phyloP scores from a whole-genome alignment of 495 filamentous ascomycete species.

The Tetracladium marchalianum region DNA sequence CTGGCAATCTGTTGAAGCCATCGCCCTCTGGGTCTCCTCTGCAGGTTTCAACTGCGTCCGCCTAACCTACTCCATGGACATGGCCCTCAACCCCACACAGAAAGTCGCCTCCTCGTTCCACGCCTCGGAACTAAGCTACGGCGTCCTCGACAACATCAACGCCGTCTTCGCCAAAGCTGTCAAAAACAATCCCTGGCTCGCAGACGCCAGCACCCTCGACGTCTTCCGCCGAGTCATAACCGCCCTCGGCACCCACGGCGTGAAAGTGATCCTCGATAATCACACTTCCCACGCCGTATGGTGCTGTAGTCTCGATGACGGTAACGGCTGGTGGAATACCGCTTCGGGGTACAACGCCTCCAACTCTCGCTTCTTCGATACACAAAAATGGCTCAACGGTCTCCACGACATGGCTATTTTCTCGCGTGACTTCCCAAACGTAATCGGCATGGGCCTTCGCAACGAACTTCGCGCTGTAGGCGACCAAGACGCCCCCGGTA shows the following conservation, averaged over 20 bases:
- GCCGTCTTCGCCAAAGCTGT: constrained; percentile 25
- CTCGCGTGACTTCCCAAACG: constrained; percentile 26
- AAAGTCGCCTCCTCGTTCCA: constrained; percentile 30
- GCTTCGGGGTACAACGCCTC: constrained; percentile 31
- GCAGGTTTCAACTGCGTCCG: constrained; percentile 45
- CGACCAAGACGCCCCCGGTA: constrained; percentile 20
- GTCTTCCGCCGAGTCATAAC: constrained; percentile 32
- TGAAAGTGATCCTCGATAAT: constrained; percentile 42
- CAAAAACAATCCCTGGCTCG: constrained; percentile 31
- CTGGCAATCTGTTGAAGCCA: constrained; percentile 31
- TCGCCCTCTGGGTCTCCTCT: constrained; percentile 30
- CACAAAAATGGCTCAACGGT: constrained; percentile 31
- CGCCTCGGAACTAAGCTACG: constrained; percentile 25
- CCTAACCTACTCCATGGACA: constrained; percentile 41
- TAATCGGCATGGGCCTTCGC: constrained; percentile 36
- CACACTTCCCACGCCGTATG: constrained; percentile 38
- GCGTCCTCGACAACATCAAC: constrained; percentile 22
- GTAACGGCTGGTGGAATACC: constrained; percentile 43
- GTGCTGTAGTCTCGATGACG: constrained; percentile 40
- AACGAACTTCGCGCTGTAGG: constrained; percentile 39
- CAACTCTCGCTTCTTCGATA: constrained; percentile 37
- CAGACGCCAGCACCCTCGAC: constrained; percentile 24
- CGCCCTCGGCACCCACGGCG: constrained; percentile 24
- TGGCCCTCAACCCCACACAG: constrained; percentile 30
- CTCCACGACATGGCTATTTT: constrained; percentile 32